Base-by-base conservation (phyloP, 164 flowering plant species). In the Annona squamosa region DNA sequence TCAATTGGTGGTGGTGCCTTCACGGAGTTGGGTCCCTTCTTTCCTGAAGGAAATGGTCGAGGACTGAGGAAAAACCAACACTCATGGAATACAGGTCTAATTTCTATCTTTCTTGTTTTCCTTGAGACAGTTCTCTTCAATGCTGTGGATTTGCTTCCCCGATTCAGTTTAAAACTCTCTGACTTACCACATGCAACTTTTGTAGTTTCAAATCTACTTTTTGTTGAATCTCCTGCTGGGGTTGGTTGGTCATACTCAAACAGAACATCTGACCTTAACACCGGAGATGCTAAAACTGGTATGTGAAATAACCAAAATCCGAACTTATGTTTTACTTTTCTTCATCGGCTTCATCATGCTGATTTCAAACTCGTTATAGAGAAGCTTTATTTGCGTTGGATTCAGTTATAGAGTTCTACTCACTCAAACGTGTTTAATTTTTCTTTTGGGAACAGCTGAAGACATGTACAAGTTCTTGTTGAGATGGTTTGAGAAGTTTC, bases 211-310 rank as follows among this genome's bases (percentile, higher is more conserved):
- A 95, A 95, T 82, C 88, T 92, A 42, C 91, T 95, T 57, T 95
- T 95, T 79, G 86, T 95, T 56, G 99, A 95, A 79, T 94, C 98
- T 73, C 98, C 98, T 73, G 97, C 95, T 79, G 98, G 98, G 52
- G 98, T 94, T 4, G 99, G 99, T 69, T 95, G 99, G 99, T 95
- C 99, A 59, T 95, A 95, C 81, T 95, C 99, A 37, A 92, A 95
- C 72, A 91, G 87, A 44, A 78, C 81, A 68, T 87, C 94, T 18
- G 98, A 92, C 83, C 93, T 91, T 71, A 84, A 66, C 62, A 19
- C 74, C 73, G 98, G 98, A 71, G 99, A 95, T 86, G 93, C 78
- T 1, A 45, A 82, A 42, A 84, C 96, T 69, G 96, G 98, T 94
- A 88, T 78, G 74, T 19, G 48, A 1, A 62, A 46, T 42, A 43